phyloP scores from a whole-genome alignment of 2,329 filamentous ascomycete genomes.

The Metarhizium album region DNA sequence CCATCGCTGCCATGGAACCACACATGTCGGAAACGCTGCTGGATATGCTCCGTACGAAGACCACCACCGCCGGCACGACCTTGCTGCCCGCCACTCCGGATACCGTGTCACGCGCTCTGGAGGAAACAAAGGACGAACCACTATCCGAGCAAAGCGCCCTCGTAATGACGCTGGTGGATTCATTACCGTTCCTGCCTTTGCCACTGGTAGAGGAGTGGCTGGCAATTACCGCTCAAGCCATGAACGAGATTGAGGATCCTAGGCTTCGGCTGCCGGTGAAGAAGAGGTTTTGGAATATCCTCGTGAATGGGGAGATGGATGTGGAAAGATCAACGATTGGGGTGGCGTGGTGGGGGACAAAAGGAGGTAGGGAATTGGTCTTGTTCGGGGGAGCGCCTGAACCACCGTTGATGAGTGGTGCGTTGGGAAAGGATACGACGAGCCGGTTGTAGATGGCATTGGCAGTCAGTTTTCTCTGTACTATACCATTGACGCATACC shows the following conservation, averaged over 20 bases:
- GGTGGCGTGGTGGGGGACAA: conserved; percentile 74
- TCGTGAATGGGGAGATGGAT: conserved; percentile 79
- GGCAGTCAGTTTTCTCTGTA: background rate
- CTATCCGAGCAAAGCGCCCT: conserved; percentile 73
- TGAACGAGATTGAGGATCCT: conserved; percentile 53
- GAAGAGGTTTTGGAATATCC: conserved; percentile 66
- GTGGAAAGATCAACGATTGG: conserved; percentile 69
- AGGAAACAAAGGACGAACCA: conserved; percentile 18
- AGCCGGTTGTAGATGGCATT: conserved; percentile 24
- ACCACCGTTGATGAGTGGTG: conserved; percentile 43
- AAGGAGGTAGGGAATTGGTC: conserved; percentile 42
- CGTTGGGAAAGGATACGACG: conserved; percentile 25
- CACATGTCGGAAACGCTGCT: conserved; percentile 70
- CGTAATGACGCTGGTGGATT: conserved; percentile 66
- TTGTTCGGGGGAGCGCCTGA: conserved; percentile 17
- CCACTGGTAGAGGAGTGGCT: conserved; percentile 72
- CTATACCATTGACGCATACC: background rate
- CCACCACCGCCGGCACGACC: conserved; percentile 38
- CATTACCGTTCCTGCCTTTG: conserved; percentile 62
- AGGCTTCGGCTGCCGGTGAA: conserved; percentile 54
- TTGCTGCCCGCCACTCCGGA: conserved; percentile 30
- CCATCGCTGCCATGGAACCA: conserved; percentile 61
- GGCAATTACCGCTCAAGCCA: conserved; percentile 54
- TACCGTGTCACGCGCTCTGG: conserved; percentile 19
- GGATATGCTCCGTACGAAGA: conserved; percentile 60